Evolutionary conservation across 371 early-diverging fungal species (phyloP).

Genomic region (Mortierella sp.): DNA sequence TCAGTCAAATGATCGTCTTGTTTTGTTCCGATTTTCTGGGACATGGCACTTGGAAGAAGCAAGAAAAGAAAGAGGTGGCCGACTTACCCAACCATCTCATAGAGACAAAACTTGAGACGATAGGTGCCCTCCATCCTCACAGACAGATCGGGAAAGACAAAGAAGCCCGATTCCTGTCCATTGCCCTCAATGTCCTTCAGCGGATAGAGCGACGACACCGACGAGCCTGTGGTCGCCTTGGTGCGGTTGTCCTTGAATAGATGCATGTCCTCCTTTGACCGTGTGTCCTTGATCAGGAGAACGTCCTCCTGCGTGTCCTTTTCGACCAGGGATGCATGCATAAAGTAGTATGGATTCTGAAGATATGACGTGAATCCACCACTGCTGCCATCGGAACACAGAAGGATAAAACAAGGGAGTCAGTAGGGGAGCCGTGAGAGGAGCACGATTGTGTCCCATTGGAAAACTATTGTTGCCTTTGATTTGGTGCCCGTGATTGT

Average conservation of each 20-base stretch:
- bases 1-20: no score
- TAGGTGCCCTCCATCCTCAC: constrained; percentile 94
- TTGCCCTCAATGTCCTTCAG: constrained; percentile 86
- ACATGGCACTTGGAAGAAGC: not conserved
- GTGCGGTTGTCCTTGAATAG: constrained; percentile 54
- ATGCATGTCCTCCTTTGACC: constrained; percentile 51
- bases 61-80: not conserved
- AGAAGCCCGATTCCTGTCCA: constrained; percentile 87
- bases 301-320: constrained; percentile 51
- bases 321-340: constrained; percentile 69
- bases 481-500: not conserved
- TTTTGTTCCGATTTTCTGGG: constrained; percentile 2
- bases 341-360: constrained; percentile 89
- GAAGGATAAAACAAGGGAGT: not conserved
- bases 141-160: constrained; percentile 96
- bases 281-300: constrained; percentile 45
- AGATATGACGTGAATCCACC: constrained; percentile 69
- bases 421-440: no score
- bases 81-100: constrained; percentile 82
- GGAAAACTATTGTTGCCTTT: not conserved
- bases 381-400: not conserved
- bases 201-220: constrained; percentile 92
- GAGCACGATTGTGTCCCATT: not conserved
- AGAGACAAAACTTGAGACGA: constrained; percentile 90
- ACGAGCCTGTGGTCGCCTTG: constrained; percentile 76